phyloP scores from a whole-genome alignment of 176 grass and related monocot genomes.

The Eleusine coracana region DNA sequence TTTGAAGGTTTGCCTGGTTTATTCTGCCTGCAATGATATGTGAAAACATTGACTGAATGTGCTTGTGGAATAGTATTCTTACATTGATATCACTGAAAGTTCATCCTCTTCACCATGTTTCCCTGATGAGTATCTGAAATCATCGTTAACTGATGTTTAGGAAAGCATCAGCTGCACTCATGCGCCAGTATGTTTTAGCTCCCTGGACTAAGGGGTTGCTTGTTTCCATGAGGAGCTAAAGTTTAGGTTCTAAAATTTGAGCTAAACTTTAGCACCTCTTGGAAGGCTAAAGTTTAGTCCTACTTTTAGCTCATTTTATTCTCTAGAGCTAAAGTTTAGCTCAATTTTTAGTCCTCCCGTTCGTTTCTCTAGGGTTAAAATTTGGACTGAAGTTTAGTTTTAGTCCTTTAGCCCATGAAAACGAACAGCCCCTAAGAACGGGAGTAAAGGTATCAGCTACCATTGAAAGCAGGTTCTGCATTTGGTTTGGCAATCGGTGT shows the following conservation, averaged over 20 bases:
- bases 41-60: not conserved
- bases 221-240: no score
- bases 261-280: no score
- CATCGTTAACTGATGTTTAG: not conserved
- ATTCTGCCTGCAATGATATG: not conserved
- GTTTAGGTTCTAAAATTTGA: no score
- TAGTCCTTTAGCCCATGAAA: no score
- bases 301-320: no score
- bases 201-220: not conserved
- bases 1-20: not conserved
- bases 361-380: no score
- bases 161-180: not conserved
- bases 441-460: not conserved
- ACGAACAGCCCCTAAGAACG: not conserved
- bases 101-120: conserved; percentile 17
- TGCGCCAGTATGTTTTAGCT: not conserved
- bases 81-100: not conserved
- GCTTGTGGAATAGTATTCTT: not conserved
- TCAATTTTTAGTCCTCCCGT: no score
- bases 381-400: no score
- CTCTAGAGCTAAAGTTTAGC: no score
- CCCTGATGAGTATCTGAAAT: not conserved
- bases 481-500: not conserved
- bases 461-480: not conserved
- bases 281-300: no score